Base-by-base conservation (phyloP, 257 asterid species). In the Solanum ossicruentum region DNA sequence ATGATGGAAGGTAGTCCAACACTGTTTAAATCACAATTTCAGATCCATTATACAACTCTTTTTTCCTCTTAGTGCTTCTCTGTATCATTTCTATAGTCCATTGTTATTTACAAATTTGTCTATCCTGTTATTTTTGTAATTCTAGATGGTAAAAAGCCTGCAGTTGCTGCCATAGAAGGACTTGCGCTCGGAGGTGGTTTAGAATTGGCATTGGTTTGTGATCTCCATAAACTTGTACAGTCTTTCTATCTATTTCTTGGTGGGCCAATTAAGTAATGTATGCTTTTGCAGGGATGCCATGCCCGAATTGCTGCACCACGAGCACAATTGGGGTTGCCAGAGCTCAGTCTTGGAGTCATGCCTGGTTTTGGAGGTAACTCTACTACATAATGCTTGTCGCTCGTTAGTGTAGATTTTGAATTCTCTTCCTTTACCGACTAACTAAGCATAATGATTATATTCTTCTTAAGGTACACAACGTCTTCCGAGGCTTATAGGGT, bases 151-250 rank as follows among this genome's bases (percentile, higher is more conserved):
- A 94, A 91, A 90, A 97, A 97, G 90, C 99, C 99, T 80, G 89
- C 86, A 85, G 98, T 97, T 87, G 98, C 97, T 89, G 99, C 98
- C 51, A 75, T 97, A 54, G 97, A 91, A 88, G 99, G 99, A 82
- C 98, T 94, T 86, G 99, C 98, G 67, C 97, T 97, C 70, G 99
- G 99, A 83, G 99, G 99, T 86, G 99, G 98, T 86, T 87, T 97
- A 86, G 99, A 97, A 88, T 77, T 97, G 84, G 96, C 96, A 85
- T 80, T 97, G 99, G 99, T 97, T 82, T 36, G 97, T 87, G 63
- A 77, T 85, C 78, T 78, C 85, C 61, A 15, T 71, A 52, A 28
- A 28, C 45, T 26, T 78, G 26, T 77, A 21, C 65, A 12, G 11
- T 77, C 82, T 77, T 49, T 77, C 11, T 69, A 54, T 36, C 75